Evolutionary conservation across 2,329 filamentous ascomycete genomes (phyloP), one percentile per base, ranked within the genome.

Genomic region (Lithohypha guttulata): DNA sequence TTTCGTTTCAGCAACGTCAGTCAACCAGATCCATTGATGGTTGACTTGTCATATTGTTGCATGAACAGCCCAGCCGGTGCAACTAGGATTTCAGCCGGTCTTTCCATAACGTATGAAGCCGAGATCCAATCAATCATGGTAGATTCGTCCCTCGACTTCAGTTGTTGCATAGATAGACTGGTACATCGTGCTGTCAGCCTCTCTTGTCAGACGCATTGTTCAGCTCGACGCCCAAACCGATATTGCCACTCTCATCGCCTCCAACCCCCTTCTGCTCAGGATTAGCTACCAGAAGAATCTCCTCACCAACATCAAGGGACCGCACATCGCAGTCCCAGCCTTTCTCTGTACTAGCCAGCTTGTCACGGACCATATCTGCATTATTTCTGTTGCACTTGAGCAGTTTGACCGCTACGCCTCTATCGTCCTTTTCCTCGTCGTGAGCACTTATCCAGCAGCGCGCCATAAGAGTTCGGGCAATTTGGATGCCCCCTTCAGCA

Each of bases 381-480:
- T 44, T 50, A 29, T 54, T 60, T 13, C 49, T 49, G 27, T 48
- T 51, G 20, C 63, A 65, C 42, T 58, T 62, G 9, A 69, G 57
- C 47, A 59, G 59, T 43, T 55, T 62, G 1, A 68, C 65, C 14
- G 61, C 61, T 43, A 64, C 49, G 1, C 70, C 69, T 2, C 55
- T 54, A 43, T 66, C 65, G 39, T 67, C 61, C 46, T 73, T 73
- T 18, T 61, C 60, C 37, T 68, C 69, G 45, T 74, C 70, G 41
- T 74, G 70, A 4, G 70, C 69, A 22, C 63, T 61, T 22, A 74
- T 63, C 70, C 70, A 74, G n/a, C 62, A 59, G 48, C 57, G 57
- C n/a, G 66, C 64, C 41, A 65, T 63, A 6, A 73, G 47, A 20
- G 59, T 61, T n/a, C 57, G 58, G 6, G 66, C 67, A 21, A 73